Percentiles rank a stretch among this genome's conserved stretches.
These are phyloP conservation scores for Geotrichum restrictum DNA, from an alignment of 1,139 yeast species.

Conservation along the genomic window DNA sequence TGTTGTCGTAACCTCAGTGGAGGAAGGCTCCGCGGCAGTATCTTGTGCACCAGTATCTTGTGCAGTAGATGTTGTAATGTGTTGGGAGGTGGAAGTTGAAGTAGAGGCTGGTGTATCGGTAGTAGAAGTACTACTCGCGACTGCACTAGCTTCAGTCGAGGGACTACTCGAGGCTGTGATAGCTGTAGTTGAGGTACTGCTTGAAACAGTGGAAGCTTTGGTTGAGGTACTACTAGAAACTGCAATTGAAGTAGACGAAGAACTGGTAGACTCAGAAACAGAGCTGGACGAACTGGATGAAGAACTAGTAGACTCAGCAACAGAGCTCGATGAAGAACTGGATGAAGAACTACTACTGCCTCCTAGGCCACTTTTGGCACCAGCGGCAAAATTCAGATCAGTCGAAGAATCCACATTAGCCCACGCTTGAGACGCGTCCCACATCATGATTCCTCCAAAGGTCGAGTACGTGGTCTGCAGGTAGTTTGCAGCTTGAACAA, in stretches of 20 bases:
- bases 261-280: not conserved
- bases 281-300: constrained; percentile 1
- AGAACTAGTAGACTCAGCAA: not conserved
- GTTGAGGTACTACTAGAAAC: too few relatives aligned
- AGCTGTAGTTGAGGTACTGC: constrained; percentile 10
- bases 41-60: too few relatives aligned
- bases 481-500: constrained; percentile 32
- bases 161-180: constrained; percentile 14
- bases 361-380: constrained; percentile 41
- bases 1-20: constrained; percentile 6
- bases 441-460: constrained; percentile 82
- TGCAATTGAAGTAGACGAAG: constrained; percentile 1
- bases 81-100: constrained; percentile 8
- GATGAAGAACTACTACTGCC: constrained; percentile 17
- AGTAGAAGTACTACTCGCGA: too few relatives aligned
- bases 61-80: constrained; percentile 2
- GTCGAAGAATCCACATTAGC: constrained; percentile 42
- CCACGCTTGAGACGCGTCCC: constrained; percentile 90
- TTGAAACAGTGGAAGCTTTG: too few relatives aligned
- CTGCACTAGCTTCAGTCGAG: too few relatives aligned
- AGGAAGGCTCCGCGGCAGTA: constrained; percentile 5
- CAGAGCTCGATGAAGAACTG: constrained; percentile 8
- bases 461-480: constrained; percentile 39
- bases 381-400: constrained; percentile 42
- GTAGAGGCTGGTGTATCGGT: constrained; percentile 2